Conservation (phyloP, 2,329 filamentous ascomycete species). For the Chrysoporthe deuterocubensis region DNA sequence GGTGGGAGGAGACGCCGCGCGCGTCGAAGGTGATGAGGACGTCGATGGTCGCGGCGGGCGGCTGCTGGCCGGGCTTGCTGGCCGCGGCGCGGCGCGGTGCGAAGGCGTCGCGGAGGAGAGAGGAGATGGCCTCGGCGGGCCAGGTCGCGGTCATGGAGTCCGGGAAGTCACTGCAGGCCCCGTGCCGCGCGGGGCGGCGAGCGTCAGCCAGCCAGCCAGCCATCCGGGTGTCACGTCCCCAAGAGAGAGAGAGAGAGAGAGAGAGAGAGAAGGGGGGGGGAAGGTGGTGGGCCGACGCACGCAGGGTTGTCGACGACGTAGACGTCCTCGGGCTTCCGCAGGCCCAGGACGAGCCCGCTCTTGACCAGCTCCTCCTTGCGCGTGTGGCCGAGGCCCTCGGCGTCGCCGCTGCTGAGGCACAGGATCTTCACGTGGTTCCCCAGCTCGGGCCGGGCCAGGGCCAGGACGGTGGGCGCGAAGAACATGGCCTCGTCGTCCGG, state of each 20-base stretch:
- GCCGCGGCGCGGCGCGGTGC: conserved; percentile 60
- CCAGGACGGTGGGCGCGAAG: conserved; percentile 86
- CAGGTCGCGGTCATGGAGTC: conserved; percentile 87
- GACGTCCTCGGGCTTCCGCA: conserved; percentile 76
- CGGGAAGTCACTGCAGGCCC: conserved; percentile 64
- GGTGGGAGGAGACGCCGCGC: conserved; percentile 82
- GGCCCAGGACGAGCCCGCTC: conserved; percentile 76
- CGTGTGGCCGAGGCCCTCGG: conserved; percentile 82
- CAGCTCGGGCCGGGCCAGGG: conserved; percentile 77
- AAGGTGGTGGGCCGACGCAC: conserved; percentile 45
- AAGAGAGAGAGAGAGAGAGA: conserved; percentile 12
- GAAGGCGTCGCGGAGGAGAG: conserved; percentile 74
- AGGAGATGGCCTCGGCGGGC: conserved; percentile 71
- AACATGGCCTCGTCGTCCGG: conserved; percentile 99
- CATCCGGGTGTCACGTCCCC: too few relatives aligned
- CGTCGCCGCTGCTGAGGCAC: conserved; percentile 87
- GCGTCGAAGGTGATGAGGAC: conserved; percentile 87
- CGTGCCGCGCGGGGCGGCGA: too few relatives aligned
- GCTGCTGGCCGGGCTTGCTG: conserved; percentile 39
- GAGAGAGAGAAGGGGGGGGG: not conserved
- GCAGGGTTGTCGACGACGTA: conserved; percentile 77
- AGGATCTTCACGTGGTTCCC: conserved; percentile 94
- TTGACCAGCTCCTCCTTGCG: conserved; percentile 83
- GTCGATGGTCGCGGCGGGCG: conserved; percentile 67
- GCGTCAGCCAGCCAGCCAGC: not conserved